Evolutionary conservation across 441 rosid genomes (phyloP).

Genomic region (Populus hybrid): DNA sequence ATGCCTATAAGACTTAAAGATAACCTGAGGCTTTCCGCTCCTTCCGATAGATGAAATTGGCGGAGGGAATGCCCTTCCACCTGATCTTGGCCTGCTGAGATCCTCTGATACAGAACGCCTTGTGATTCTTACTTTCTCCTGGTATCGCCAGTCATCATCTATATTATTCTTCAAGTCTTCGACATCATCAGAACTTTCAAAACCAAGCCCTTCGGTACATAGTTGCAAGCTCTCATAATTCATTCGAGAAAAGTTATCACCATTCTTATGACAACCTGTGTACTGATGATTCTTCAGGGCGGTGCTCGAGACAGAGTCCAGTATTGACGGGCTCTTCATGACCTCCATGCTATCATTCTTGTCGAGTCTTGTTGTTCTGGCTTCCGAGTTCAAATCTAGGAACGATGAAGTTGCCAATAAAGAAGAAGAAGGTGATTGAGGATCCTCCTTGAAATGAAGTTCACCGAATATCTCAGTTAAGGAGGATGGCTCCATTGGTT

Average conservation of each 20-base stretch:
- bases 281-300: conserved; percentile 6
- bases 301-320: conserved; percentile 16
- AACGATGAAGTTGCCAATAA: not conserved
- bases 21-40: conserved; percentile 65
- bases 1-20: conserved; percentile 67
- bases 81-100: conserved; percentile 26
- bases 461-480: conserved; percentile 73
- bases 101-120: conserved; percentile 16
- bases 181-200: conserved; percentile 72
- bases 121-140: conserved; percentile 17
- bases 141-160: conserved; percentile 24
- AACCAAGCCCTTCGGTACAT: conserved; percentile 90
- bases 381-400: conserved; percentile 15
- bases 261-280: conserved; percentile 24
- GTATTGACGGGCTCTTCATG: conserved; percentile 15
- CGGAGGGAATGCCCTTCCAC: conserved; percentile 45
- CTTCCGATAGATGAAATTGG: conserved; percentile 62
- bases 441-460: conserved; percentile 57
- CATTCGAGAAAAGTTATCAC: conserved; percentile 36
- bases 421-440: conserved; percentile 13
- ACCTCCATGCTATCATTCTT: conserved; percentile 4
- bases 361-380: not conserved
- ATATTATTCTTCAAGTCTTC: conserved; percentile 41
- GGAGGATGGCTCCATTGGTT: conserved; percentile 43
- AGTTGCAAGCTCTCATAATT: conserved; percentile 61